A percentile compares a stretch with the other conserved stretches of the same genome.
These are phyloP conservation scores for Aspergillus novoparasiticus DNA, from an alignment of 2,329 filamentous ascomycete species.

Conservation along the genomic window DNA sequence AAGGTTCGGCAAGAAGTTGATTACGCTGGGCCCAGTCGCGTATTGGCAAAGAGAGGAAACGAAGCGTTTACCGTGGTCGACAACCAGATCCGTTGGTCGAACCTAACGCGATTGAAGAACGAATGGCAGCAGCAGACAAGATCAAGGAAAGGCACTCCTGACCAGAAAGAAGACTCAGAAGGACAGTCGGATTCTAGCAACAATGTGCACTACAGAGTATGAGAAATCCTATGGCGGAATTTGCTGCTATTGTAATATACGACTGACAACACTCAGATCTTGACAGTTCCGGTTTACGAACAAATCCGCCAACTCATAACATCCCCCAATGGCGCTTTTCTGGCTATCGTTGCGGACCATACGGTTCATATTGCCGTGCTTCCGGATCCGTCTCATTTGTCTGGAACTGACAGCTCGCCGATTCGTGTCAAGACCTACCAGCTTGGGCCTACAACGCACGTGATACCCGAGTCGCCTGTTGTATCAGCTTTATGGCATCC, in stretches of 20 bases:
- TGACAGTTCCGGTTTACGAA: conserved; percentile 76
- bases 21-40: conserved; percentile 53
- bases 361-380: conserved; percentile 87
- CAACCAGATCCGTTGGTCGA: conserved; percentile 89
- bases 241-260: too few species aligned
- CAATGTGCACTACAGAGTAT: conserved; percentile 32
- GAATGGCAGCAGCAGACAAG: conserved; percentile 47
- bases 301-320: conserved; percentile 83
- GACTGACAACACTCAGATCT: conserved; percentile 54
- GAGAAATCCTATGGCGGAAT: not conserved
- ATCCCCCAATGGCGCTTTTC: conserved; percentile 77
- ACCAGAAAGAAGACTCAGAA: conserved; percentile 24
- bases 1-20: conserved; percentile 13
- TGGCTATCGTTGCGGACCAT: conserved; percentile 83
- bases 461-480: conserved; percentile 79
- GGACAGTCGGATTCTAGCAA: conserved; percentile 38
- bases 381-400: conserved; percentile 76
- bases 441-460: conserved; percentile 88
- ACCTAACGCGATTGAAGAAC: conserved; percentile 78
- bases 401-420: conserved; percentile 65
- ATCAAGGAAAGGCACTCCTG: conserved; percentile 31
- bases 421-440: conserved; percentile 85
- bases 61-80: conserved; percentile 89
- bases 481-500: conserved; percentile 90
- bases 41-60: conserved; percentile 77